A percentile compares a stretch with the other conserved stretches of the same genome.
Evolutionary conservation across 495 filamentous ascomycete genomes (phyloP).

Genomic region (Hypoxylon perforatum): DNA sequence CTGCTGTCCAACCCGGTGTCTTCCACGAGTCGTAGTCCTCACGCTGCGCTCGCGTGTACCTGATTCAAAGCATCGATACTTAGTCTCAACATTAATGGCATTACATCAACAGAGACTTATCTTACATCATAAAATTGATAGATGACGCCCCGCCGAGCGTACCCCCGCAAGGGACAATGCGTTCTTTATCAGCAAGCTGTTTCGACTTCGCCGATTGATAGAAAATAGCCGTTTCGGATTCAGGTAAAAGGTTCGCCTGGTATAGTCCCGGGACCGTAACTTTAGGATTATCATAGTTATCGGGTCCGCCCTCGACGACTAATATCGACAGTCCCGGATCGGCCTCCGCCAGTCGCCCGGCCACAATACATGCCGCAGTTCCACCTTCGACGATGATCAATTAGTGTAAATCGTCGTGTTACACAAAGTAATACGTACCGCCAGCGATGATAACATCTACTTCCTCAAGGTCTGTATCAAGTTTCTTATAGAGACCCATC

Average conservation of each 20-base stretch:
- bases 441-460: slow-evolving; percentile 56
- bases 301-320: slow-evolving; percentile 53
- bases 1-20: slow-evolving; percentile 61
- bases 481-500: slow-evolving; percentile 51
- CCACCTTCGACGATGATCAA: slow-evolving; percentile 45
- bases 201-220: slow-evolving; percentile 47
- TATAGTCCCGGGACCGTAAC: slow-evolving; percentile 51
- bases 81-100: background rate
- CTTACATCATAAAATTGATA: slow-evolving; percentile 70
- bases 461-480: slow-evolving; percentile 44
- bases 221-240: slow-evolving; percentile 49
- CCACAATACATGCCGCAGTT: slow-evolving; percentile 55
- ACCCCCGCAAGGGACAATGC: slow-evolving; percentile 63
- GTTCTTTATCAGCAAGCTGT: slow-evolving; percentile 58
- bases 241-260: slow-evolving; percentile 46
- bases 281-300: slow-evolving; percentile 49
- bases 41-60: slow-evolving; percentile 50
- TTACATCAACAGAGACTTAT: background rate
- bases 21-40: slow-evolving; percentile 65
- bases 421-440: slow-evolving; percentile 31
- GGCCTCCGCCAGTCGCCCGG: slow-evolving; percentile 54
- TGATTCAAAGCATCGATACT: slow-evolving; percentile 3
- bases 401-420: background rate
- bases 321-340: slow-evolving; percentile 54
- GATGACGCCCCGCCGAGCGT: slow-evolving; percentile 69